These are phyloP conservation scores for Aspergillus hancockii DNA, from an alignment of 495 filamentous ascomycete species.

Conservation along the genomic window DNA sequence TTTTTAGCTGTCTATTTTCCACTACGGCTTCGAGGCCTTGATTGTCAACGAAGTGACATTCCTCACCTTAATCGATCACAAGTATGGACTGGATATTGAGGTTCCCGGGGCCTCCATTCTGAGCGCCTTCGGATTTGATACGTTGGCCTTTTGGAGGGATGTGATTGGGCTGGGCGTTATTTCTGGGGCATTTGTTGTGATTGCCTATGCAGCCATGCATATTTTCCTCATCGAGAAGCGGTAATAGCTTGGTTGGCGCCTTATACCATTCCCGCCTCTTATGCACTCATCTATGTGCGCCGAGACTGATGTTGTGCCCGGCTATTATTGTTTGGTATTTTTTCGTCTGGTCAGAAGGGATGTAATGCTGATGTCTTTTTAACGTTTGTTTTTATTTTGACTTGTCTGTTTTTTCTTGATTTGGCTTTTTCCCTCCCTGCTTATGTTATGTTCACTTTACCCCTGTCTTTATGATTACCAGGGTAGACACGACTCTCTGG, in stretches of 20 bases:
- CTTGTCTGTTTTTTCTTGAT: constrained; percentile 4
- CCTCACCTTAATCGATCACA: constrained; percentile 85
- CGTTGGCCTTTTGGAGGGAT: constrained; percentile 80
- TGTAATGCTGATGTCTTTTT: too few species aligned
- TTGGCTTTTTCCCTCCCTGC: constrained; percentile 6
- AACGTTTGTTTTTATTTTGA: background rate
- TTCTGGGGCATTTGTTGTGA: constrained; percentile 77
- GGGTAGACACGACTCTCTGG: background rate
- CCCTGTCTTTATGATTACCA: background rate
- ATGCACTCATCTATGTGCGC: background rate
- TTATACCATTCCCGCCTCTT: constrained; percentile 2
- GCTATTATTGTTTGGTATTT: constrained; percentile 1
- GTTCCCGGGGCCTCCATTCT: constrained; percentile 94
- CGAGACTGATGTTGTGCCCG: background rate
- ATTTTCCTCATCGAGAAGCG: constrained; percentile 88
- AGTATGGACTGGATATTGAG: constrained; percentile 93
- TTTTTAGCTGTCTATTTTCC: constrained; percentile 90
- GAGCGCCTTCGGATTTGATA: constrained; percentile 89
- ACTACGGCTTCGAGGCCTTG: constrained; percentile 94
- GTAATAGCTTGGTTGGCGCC: constrained; percentile 35
- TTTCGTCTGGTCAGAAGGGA: too few species aligned
- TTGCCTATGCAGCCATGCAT: constrained; percentile 94
- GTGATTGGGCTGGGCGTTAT: constrained; percentile 80
- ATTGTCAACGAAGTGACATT: constrained; percentile 98
- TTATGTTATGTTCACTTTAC: background rate